These are phyloP conservation scores for Backusella australiensis DNA, from an alignment of 192 early-diverging fungal genomes.

Conservation along the genomic window DNA sequence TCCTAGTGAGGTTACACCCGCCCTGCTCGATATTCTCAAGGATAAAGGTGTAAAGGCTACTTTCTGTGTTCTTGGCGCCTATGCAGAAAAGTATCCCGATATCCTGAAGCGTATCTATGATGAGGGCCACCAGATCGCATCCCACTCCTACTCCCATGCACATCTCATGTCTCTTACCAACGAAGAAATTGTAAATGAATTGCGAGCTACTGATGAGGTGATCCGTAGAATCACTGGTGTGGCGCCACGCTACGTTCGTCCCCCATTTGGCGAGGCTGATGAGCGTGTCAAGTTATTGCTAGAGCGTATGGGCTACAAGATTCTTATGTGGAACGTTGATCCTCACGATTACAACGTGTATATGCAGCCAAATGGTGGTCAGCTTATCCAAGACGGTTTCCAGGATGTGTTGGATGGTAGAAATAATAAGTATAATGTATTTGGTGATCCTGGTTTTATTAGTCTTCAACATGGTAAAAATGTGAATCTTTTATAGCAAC, in stretches of 20 bases:
- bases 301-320: conserved; percentile 32
- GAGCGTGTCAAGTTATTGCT: conserved; percentile 52
- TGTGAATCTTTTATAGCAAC: background rate
- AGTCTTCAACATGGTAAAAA: conserved; percentile 37
- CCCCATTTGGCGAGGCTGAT: conserved; percentile 63
- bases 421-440: conserved; percentile 11
- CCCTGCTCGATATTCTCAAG: conserved; percentile 52
- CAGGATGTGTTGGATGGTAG: background rate
- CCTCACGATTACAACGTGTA: conserved; percentile 32
- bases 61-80: conserved; percentile 64
- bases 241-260: conserved; percentile 55
- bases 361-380: conserved; percentile 10
- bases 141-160: conserved; percentile 52
- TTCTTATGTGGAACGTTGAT: conserved; percentile 39
- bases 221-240: conserved; percentile 52
- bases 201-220: conserved; percentile 45
- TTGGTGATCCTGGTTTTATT: conserved; percentile 31
- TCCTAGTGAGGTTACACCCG: conserved; percentile 48
- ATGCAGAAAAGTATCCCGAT: conserved; percentile 45
- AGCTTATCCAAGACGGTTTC: conserved; percentile 6
- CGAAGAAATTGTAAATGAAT: conserved; percentile 39
- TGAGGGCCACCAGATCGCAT: conserved; percentile 61
- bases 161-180: conserved; percentile 45
- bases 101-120: conserved; percentile 44
- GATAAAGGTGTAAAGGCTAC: conserved; percentile 58